A percentile compares a stretch with the other conserved stretches of the same genome.
Conservation (phyloP, 2,329 filamentous ascomycete genomes). For the Colletotrichum neosansevieriae region DNA sequence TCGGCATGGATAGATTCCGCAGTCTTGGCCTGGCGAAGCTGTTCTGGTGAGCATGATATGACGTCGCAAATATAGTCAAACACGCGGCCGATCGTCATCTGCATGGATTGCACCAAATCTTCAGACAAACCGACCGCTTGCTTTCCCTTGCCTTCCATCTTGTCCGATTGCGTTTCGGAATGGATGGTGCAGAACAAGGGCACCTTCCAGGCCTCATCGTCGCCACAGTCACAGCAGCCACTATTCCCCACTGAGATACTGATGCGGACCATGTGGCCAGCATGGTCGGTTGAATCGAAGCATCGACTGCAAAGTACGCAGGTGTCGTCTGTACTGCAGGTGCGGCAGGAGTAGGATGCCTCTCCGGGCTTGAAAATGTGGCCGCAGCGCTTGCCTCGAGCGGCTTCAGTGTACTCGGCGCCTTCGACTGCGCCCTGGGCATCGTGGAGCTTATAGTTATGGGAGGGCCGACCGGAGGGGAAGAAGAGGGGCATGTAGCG, state of each 20-base stretch:
- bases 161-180: slow-evolving; percentile 68
- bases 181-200: slow-evolving; percentile 96
- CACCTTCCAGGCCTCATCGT: slow-evolving; percentile 91
- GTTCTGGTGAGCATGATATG: slow-evolving; percentile 96
- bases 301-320: slow-evolving; percentile 95
- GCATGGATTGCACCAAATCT: slow-evolving; percentile 81
- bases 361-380: slow-evolving; percentile 97
- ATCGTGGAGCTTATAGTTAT: slow-evolving; percentile 81
- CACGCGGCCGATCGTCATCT: slow-evolving; percentile 85
- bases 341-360: slow-evolving; percentile 93
- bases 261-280: slow-evolving; percentile 91
- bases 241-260: slow-evolving; percentile 90
- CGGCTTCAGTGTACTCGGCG: slow-evolving; percentile 92
- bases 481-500: slow-evolving; percentile 87
- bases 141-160: slow-evolving; percentile 72
- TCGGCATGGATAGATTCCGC: slow-evolving; percentile 84
- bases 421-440: slow-evolving; percentile 95
- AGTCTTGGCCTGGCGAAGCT: slow-evolving; percentile 87
- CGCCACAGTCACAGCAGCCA: slow-evolving; percentile 97
- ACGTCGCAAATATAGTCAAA: slow-evolving; percentile 98
- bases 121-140: slow-evolving; percentile 72
- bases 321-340: slow-evolving; percentile 93
- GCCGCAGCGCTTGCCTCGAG: slow-evolving; percentile 92
- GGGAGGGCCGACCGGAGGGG: slow-evolving; percentile 75
- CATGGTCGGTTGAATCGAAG: slow-evolving; percentile 95